Evolutionary conservation across 805 yeast genomes (phyloP), one percentile per base, ranked within the genome.

Genomic region (Zygosaccharomyces bailii): DNA sequence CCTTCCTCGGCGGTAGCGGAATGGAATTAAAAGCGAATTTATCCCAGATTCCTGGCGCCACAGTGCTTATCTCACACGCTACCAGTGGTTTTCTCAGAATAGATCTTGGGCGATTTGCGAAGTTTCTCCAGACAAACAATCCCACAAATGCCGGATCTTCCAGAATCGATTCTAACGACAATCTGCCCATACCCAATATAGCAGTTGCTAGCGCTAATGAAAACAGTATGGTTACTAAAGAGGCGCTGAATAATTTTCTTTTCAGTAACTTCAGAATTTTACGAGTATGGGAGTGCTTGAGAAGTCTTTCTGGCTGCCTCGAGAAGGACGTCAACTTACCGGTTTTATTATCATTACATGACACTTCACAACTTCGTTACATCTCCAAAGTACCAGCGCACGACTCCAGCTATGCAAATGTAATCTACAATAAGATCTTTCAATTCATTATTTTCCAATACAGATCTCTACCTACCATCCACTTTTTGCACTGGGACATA

Each of bases 401-500:
- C 38, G 64, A 64, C 45, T 46, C 44, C 8, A 37, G 42, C 24
- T 35, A 54, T 18, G 59, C 63, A 2, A 60, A 59, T 35, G 46
- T 61, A 18, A 43, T 61, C 13, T 63, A 54, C 39, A 60, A 64
- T 42, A 57, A 60, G 39, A 20, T 60, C 4, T 36, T 64, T 8
- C 56, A 53, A 25, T 51, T 48, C 33, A 48, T 59, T 11, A 25
- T 55, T 3, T 53, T 56, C 16, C 54, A 54, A 32, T 58, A 54
- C 35, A 44, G 50, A 10, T 39, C 53, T 4, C n/a, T 42, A 6
- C 44, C 49, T 1, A 29, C 42, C n/a, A 24, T 34, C 4, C 24
- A 36, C 5, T 52, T 53, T 27, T 30, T 63, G 9, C 40, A 55
- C 18, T 64, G 67, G 68, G 39, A 49, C 8, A 20, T 17, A 9